Conservation (phyloP, 2,329 filamentous ascomycete species). For the Harringtonia aguacate region DNA sequence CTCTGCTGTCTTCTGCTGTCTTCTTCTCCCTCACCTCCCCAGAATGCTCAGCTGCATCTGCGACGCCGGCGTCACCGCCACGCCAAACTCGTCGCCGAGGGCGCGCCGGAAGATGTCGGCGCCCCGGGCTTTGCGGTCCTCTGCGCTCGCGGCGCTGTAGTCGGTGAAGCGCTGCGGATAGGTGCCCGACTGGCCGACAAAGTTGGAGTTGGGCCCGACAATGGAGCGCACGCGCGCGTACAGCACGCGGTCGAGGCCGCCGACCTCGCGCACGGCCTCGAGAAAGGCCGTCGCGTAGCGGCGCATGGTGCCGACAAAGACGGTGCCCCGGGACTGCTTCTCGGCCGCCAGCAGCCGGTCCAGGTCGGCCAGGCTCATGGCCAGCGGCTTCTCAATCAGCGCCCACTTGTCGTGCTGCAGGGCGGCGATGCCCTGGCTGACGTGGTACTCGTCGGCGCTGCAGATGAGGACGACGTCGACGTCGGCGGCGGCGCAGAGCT, state of each 20-base stretch:
- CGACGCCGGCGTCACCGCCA: slow-evolving; percentile 17
- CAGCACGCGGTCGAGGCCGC: slow-evolving; percentile 35
- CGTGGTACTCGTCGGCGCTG: slow-evolving; percentile 43
- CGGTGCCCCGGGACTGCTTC: slow-evolving; percentile 24
- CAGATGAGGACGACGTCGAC: slow-evolving; percentile 44
- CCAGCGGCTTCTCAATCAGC: slow-evolving; percentile 49
- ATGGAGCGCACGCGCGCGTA: slow-evolving; percentile 38
- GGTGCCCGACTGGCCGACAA: slow-evolving; percentile 36
- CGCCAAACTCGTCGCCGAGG: slow-evolving; percentile 19
- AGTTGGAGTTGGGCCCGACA: slow-evolving; percentile 41
- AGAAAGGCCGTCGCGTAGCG: slow-evolving; percentile 47
- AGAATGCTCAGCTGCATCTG: slow-evolving; percentile 16
- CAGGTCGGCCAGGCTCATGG: slow-evolving; percentile 34
- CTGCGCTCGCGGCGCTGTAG: slow-evolving; percentile 17
- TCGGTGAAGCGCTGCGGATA: slow-evolving; percentile 33
- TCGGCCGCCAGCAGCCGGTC: slow-evolving; percentile 39
- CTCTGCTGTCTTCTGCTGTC: neutral
- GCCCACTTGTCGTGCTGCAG: slow-evolving; percentile 43
- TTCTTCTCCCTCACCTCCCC: slow-evolving; percentile 8
- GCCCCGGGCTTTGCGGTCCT: slow-evolving; percentile 14
- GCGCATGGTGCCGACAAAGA: slow-evolving; percentile 52
- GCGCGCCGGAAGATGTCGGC: slow-evolving; percentile 19
- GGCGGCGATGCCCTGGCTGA: slow-evolving; percentile 37
- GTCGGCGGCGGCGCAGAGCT: slow-evolving; percentile 29
- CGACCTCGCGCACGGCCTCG: slow-evolving; percentile 43